Conservation (phyloP, 768 basidiomycete species). For the Amanita exitialis region DNA sequence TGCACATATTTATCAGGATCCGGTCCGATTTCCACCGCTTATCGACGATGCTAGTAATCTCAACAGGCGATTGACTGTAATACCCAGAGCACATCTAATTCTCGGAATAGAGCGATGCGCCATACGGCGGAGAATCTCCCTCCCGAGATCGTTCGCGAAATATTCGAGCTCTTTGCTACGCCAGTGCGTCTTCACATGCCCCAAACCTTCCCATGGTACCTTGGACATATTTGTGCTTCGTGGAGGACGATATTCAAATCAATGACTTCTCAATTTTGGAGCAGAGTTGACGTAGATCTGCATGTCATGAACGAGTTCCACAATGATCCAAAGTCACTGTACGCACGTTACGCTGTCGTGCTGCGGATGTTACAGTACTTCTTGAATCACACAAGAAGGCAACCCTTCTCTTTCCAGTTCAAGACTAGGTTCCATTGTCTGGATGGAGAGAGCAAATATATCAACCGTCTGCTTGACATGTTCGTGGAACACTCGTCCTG, state of each 20-base stretch:
- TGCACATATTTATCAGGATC: too few species aligned
- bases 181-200: not conserved
- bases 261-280: slow-evolving; percentile 1
- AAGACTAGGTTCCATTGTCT: not conserved
- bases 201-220: slow-evolving; percentile 1
- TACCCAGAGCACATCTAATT: not conserved
- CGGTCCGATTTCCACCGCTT: too few species aligned
- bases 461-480: not conserved
- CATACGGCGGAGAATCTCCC: not conserved
- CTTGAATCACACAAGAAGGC: not conserved
- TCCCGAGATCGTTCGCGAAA: slow-evolving; percentile 2
- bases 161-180: not conserved
- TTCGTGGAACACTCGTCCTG: not conserved
- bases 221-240: slow-evolving; percentile 3
- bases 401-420: not conserved
- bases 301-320: not conserved
- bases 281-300: not conserved
- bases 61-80: too few species aligned
- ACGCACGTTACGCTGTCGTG: not conserved
- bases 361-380: not conserved
- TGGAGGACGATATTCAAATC: not conserved
- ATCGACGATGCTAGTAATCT: too few species aligned
- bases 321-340: not conserved
- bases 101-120: not conserved
- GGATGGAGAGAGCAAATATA: not conserved